Conservation (phyloP, 139 green algal species). For the Nannochloris sp. region DNA sequence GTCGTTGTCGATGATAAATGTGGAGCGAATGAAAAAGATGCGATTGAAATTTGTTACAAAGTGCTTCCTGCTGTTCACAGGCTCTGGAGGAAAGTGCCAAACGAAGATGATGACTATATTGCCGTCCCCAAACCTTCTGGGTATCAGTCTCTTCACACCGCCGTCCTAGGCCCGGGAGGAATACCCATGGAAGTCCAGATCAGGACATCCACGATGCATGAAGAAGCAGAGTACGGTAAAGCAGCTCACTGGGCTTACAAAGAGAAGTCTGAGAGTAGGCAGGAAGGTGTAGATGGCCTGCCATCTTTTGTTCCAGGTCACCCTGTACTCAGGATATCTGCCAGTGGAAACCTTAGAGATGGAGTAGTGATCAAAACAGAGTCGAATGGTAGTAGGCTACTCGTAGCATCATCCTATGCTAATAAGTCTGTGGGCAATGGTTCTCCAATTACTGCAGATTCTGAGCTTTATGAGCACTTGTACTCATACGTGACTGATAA, state of each 20-base stretch:
- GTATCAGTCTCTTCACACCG: constrained; percentile 82
- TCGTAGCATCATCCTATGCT: constrained; percentile 14
- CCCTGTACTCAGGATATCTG: constrained; percentile 35
- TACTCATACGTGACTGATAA: constrained; percentile 2
- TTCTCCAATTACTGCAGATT: background rate
- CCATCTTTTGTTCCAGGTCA: constrained; percentile 19
- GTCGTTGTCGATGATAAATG: constrained; percentile 82
- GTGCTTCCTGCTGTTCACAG: constrained; percentile 71
- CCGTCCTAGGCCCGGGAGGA: constrained; percentile 54
- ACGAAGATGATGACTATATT: constrained; percentile 87
- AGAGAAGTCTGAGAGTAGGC: constrained; percentile 21
- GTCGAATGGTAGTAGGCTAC: constrained; percentile 14
- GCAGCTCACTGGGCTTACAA: constrained; percentile 88
- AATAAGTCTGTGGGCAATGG: background rate
- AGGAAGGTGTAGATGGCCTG: background rate
- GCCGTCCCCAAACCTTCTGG: constrained; percentile 68
- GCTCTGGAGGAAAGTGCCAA: constrained; percentile 62
- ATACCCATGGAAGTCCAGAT: constrained; percentile 72
- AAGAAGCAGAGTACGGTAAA: constrained; percentile 68
- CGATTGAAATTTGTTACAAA: constrained; percentile 63
- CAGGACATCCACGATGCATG: constrained; percentile 59
- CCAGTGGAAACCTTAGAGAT: constrained; percentile 24
- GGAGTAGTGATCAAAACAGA: constrained; percentile 29
- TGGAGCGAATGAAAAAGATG: constrained; percentile 27
- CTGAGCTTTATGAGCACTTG: background rate